These are phyloP conservation scores for Sonneratia alba DNA, from an alignment of 345 rosid species.

Conservation along the genomic window DNA sequence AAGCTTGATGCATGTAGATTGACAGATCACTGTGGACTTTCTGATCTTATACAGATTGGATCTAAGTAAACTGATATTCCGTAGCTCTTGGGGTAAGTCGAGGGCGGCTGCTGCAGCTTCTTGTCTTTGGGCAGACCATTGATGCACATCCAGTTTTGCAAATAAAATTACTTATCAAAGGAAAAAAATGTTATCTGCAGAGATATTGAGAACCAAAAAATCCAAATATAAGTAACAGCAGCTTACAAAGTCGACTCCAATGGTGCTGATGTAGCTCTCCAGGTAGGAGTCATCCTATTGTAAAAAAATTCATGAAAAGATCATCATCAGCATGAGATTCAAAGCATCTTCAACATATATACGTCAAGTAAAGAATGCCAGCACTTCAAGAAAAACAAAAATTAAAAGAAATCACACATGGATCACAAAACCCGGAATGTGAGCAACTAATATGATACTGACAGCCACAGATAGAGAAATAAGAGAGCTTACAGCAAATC, in stretches of 20 bases:
- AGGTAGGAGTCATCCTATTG: slow-evolving; percentile 60
- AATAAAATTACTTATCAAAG: background rate
- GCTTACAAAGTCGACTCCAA: slow-evolving; percentile 70
- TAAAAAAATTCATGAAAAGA: background rate
- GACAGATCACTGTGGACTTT: too few relatives aligned
- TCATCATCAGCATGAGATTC: background rate
- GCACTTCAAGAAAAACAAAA: background rate
- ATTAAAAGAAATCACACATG: background rate
- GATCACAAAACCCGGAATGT: background rate
- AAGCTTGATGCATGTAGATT: background rate
- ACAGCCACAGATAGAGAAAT: background rate
- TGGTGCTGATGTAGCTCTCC: slow-evolving; percentile 70
- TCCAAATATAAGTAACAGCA: background rate
- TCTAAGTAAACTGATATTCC: background rate
- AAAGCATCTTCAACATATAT: background rate
- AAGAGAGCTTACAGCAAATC: slow-evolving; percentile 40
- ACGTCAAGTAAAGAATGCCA: background rate
- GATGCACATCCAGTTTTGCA: background rate
- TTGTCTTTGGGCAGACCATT: background rate
- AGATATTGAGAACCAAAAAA: background rate
- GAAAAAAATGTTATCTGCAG: background rate
- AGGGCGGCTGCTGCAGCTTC: background rate
- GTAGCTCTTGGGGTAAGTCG: background rate
- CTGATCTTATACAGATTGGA: background rate
- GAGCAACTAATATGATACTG: background rate